These are phyloP conservation scores for Corniculantispora saksenae DNA, from an alignment of 2,329 filamentous ascomycete genomes.

Conservation along the genomic window DNA sequence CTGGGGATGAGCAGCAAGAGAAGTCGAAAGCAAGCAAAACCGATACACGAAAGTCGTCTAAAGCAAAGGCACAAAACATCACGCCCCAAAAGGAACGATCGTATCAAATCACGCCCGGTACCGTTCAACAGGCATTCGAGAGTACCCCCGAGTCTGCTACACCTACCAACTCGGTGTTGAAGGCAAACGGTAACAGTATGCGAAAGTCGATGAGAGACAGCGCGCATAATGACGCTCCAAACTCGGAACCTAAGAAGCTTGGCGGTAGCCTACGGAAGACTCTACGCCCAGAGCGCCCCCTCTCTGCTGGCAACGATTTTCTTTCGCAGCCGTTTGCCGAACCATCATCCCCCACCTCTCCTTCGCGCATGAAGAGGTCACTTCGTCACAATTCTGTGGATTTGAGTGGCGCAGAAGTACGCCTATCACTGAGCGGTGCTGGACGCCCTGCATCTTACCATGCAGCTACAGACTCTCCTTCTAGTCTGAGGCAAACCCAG, in stretches of 20 bases:
- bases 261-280: constrained; percentile 33
- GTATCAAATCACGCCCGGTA: constrained; percentile 43
- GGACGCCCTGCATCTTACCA: constrained; percentile 35
- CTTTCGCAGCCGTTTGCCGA: neutral
- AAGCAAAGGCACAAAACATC: constrained; percentile 29
- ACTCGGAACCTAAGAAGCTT: constrained; percentile 18
- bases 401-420: constrained; percentile 3
- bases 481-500: constrained; percentile 25
- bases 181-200: constrained; percentile 24
- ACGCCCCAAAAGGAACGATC: constrained; percentile 27
- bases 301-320: neutral
- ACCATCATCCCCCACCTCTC: neutral
- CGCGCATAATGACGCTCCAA: neutral
- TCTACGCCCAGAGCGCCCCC: constrained; percentile 20
- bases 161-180: neutral
- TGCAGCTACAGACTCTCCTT: constrained; percentile 21
- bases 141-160: constrained; percentile 9
- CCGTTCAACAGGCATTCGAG: constrained; percentile 32
- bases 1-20: constrained; percentile 40
- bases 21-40: neutral
- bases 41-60: neutral
- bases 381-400: constrained; percentile 14
- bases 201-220: constrained; percentile 19
- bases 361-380: constrained; percentile 12
- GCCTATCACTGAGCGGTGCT: constrained; percentile 19